Evolutionary conservation across 306 rosid species (phyloP).

Genomic region (Clitoria ternatea): DNA sequence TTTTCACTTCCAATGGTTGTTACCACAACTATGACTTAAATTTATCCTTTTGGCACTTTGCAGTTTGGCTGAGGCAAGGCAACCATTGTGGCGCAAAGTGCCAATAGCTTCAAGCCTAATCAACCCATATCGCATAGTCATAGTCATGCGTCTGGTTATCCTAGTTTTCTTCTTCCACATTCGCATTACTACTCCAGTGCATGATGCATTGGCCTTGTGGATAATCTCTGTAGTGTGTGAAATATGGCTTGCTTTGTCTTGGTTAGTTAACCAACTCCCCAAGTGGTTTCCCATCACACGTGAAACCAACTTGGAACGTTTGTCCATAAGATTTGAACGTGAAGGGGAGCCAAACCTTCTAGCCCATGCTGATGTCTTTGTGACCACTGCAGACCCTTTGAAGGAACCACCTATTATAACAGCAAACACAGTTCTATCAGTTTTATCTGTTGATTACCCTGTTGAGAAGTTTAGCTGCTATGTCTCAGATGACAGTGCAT

Average conservation of each 20-base stretch:
- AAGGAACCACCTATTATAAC: slow-evolving; percentile 91
- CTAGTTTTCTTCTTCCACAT: slow-evolving; percentile 77
- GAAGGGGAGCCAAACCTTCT: slow-evolving; percentile 60
- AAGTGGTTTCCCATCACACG: slow-evolving; percentile 89
- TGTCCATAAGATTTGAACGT: slow-evolving; percentile 69
- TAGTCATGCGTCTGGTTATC: slow-evolving; percentile 58
- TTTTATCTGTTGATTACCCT: slow-evolving; percentile 85
- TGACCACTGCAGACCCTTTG: slow-evolving; percentile 81
- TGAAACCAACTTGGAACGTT: slow-evolving; percentile 77
- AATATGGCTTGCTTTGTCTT: slow-evolving; percentile 82
- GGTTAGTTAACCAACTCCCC: slow-evolving; percentile 90
- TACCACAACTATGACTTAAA: not conserved
- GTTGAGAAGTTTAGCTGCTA: slow-evolving; percentile 76
- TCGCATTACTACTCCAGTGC: slow-evolving; percentile 70
- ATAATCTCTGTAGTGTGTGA: slow-evolving; percentile 83
- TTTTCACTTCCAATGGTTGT: not conserved
- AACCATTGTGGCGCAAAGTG: slow-evolving; percentile 80
- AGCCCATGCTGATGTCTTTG: slow-evolving; percentile 66
- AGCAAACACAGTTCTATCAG: slow-evolving; percentile 82
- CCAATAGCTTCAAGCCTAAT: slow-evolving; percentile 72
- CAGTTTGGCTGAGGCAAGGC: slow-evolving; percentile 82
- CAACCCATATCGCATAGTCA: slow-evolving; percentile 93
- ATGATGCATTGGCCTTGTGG: slow-evolving; percentile 81
- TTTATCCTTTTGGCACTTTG: not conserved
- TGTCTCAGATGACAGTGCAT: slow-evolving; percentile 94